Conservation (phyloP, 768 basidiomycete genomes). For the Imleria badia region DNA sequence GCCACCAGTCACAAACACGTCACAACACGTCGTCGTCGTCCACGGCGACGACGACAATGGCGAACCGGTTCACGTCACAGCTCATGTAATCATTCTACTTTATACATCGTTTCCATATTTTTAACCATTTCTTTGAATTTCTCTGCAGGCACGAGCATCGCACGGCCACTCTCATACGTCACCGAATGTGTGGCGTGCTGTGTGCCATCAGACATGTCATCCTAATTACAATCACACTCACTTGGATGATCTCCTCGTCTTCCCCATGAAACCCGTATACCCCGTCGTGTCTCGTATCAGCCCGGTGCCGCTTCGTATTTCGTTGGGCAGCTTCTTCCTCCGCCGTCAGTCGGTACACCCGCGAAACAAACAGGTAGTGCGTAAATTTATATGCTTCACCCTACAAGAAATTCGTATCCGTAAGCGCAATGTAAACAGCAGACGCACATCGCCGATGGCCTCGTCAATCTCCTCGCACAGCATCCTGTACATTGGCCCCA, state of each 20-base stretch:
- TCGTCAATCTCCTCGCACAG: constrained; percentile 77
- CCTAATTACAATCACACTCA: constrained; percentile 23
- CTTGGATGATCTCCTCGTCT: constrained; percentile 71
- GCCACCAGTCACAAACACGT: not conserved
- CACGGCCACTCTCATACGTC: constrained; percentile 65
- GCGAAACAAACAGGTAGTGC: constrained; percentile 74
- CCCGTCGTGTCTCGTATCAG: too few relatives aligned
- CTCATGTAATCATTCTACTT: not conserved
- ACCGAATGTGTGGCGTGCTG: constrained; percentile 23
- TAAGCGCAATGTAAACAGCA: not conserved
- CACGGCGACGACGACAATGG: too few relatives aligned
- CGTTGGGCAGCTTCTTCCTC: constrained; percentile 61
- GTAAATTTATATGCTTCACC: constrained; percentile 68
- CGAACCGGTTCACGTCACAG: not conserved
- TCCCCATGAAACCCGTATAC: constrained; percentile 84
- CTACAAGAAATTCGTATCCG: constrained; percentile 24
- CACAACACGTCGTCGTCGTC: not conserved
- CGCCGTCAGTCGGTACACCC: constrained; percentile 71
- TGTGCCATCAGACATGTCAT: not conserved
- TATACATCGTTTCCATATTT: constrained; percentile 38
- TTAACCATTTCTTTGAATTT: constrained; percentile 42
- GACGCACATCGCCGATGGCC: constrained; percentile 63
- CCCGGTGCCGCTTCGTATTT: constrained; percentile 38
- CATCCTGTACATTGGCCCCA: constrained; percentile 93
- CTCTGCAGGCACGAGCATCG: constrained; percentile 58